Base-by-base conservation (phyloP, 2,329 filamentous ascomycete species). In the Leptographium radiaticola region DNA sequence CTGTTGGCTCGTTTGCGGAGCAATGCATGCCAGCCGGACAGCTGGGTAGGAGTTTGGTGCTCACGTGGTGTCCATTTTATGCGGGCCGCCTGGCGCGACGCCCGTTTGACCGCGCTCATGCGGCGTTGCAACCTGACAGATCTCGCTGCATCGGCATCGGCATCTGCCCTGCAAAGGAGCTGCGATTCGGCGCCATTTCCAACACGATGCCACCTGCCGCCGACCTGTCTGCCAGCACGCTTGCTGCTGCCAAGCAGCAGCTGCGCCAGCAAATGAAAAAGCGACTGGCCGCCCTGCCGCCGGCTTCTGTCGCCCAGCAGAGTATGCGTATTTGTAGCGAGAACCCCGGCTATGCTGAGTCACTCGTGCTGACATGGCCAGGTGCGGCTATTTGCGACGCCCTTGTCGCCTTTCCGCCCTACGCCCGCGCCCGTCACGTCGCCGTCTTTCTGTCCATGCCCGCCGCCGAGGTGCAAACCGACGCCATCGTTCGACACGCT, bases 391-490 rank as follows among this genome's bases (percentile, higher is more conserved):
- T 87, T 25, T 84, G 83, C 59, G 75, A 80, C 53, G 72, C 76
- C 8, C 70, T 96, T 40, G 72, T 84, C 46, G 72, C 75, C 12
- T 79, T 90, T 62, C 75, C 79, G 51, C 85, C 89, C 53, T 98
- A 95, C 66, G 72, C 80, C 58, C 74, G 83, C 53, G 90, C 93
- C 44, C 77, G 74, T 56, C 77, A 81, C 52, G 80, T 98, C 63
- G 89, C 87, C 61, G 76, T 98, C 54, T 98, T 95, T 66, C 75
- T 98, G 16, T 93, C 91, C 12, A 98, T 98, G 93, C 89, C 90
- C 1, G 72, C 75, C 11, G 86, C 84, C 30, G 93, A 98, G 70
- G 79, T 95, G 31, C 87, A 89, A 61, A 98, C 93, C 2, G 81
- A 84, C 51, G 73, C 75, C 49, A 88, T 97, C 53, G 88, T 97